Conservation (phyloP, 352 stramenopile genomes). For the Phytophthora meadii region DNA sequence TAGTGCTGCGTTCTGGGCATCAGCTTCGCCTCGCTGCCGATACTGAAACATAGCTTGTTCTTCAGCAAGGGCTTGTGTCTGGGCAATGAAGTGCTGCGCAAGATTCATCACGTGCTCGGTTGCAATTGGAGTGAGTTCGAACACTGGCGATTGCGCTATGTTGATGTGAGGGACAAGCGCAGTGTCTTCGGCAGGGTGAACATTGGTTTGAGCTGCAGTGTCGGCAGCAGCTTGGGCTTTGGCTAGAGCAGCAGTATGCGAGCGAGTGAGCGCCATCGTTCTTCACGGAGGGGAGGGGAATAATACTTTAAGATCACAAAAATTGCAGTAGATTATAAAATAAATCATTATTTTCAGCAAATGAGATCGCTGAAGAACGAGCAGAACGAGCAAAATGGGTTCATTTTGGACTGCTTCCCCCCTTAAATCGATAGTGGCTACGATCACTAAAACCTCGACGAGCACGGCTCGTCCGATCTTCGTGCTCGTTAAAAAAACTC, state of each 20-base stretch:
- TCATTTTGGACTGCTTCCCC: too few species aligned
- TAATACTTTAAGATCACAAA: too few species aligned
- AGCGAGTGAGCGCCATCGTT: constrained; percentile 1
- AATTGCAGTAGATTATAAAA: neutral
- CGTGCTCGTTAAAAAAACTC: constrained; percentile 1
- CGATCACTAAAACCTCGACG: constrained; percentile 5
- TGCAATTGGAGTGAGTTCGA: neutral
- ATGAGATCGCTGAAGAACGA: constrained; percentile 6
- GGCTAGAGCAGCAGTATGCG: neutral
- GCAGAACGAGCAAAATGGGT: neutral
- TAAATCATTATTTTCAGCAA: constrained; percentile 1
- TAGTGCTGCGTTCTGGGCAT: neutral
- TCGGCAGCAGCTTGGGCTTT: neutral
- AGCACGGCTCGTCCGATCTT: constrained; percentile 3
- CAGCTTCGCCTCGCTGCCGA: neutral
- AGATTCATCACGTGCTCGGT: neutral
- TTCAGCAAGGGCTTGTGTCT: neutral
- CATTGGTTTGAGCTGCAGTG: neutral
- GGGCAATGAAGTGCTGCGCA: neutral
- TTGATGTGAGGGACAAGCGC: neutral
- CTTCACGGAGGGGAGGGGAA: neutral
- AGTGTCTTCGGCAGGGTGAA: neutral
- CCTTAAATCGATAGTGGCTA: constrained; percentile 1
- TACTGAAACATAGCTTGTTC: neutral
- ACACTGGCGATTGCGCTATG: neutral